A percentile compares a stretch with the other conserved stretches of the same genome.
Evolutionary conservation across 148 eudicot species (phyloP).

Genomic region (Camellia granthamiana): DNA sequence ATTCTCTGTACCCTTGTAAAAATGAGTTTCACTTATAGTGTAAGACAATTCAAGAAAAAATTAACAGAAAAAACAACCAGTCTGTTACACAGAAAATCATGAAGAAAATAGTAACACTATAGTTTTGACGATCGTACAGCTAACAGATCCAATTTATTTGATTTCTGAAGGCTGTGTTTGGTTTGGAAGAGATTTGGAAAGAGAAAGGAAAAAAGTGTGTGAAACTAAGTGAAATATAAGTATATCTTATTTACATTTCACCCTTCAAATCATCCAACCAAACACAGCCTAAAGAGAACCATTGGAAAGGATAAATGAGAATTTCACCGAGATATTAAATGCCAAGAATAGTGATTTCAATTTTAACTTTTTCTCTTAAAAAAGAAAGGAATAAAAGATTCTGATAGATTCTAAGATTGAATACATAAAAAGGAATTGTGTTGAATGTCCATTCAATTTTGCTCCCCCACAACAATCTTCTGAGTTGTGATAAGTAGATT

Average conservation of each 20-base stretch:
- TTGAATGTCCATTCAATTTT: background rate
- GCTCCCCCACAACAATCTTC: background rate
- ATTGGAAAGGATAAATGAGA: background rate
- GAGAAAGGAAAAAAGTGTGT: too few relatives aligned
- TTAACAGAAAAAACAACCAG: too few relatives aligned
- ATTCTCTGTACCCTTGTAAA: constrained; percentile 28
- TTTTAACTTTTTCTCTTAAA: background rate
- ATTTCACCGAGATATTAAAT: background rate
- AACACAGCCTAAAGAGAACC: background rate
- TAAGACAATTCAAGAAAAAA: background rate
- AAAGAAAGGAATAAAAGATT: background rate
- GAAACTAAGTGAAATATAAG: too few relatives aligned
- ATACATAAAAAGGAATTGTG: too few relatives aligned
- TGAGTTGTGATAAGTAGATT: background rate
- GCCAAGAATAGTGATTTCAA: background rate
- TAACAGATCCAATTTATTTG: background rate
- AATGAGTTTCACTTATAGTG: constrained; percentile 5
- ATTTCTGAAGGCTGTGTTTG: background rate
- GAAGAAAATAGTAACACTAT: too few relatives aligned
- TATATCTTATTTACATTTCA: too few relatives aligned
- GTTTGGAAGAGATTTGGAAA: too few relatives aligned
- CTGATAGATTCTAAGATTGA: background rate
- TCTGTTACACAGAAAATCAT: too few relatives aligned
- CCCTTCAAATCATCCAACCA: too few relatives aligned
- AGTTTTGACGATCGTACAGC: too few relatives aligned